Conservation (phyloP, 23 red algal species). For the Cyanidium caldarium region DNA sequence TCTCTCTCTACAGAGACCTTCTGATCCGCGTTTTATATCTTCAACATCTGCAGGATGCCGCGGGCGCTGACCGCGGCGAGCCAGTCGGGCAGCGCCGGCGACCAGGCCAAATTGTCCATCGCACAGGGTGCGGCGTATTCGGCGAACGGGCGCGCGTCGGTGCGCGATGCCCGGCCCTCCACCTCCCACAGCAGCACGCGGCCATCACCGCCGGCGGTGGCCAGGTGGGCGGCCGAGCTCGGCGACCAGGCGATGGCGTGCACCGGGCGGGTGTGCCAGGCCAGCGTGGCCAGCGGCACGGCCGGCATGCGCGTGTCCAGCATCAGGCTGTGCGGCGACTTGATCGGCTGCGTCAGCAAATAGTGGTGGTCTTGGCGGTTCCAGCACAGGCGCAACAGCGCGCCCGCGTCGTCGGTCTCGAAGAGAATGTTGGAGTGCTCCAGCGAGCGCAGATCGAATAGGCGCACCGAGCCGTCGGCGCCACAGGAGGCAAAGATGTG, state of each 20-base stretch:
- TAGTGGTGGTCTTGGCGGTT: conserved; percentile 65
- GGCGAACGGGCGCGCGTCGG: neutral
- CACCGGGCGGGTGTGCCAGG: conserved; percentile 24
- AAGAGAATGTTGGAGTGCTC: conserved; percentile 88
- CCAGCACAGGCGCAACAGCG: conserved; percentile 81
- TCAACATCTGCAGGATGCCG: neutral
- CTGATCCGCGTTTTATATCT: neutral
- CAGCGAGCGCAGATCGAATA: conserved; percentile 79
- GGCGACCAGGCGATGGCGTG: conserved; percentile 85
- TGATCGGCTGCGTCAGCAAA: conserved; percentile 39
- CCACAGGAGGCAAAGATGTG: conserved; percentile 83
- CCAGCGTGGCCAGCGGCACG: conserved; percentile 45
- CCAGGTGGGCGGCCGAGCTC: conserved; percentile 33
- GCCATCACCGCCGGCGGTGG: conserved; percentile 52
- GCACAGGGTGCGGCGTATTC: neutral
- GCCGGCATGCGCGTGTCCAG: conserved; percentile 86
- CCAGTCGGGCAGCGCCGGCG: neutral
- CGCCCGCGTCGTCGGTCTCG: conserved; percentile 43
- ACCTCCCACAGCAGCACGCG: conserved; percentile 75
- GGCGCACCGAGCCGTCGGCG: conserved; percentile 81
- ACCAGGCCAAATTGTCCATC: neutral
- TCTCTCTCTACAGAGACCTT: neutral
- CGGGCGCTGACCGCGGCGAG: neutral
- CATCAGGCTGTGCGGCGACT: conserved; percentile 35
- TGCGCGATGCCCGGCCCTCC: neutral